Evolutionary conservation across 179 eudicot species (phyloP), one percentile per base, ranked within the genome.

Genomic region (Silene noctiflora): DNA sequence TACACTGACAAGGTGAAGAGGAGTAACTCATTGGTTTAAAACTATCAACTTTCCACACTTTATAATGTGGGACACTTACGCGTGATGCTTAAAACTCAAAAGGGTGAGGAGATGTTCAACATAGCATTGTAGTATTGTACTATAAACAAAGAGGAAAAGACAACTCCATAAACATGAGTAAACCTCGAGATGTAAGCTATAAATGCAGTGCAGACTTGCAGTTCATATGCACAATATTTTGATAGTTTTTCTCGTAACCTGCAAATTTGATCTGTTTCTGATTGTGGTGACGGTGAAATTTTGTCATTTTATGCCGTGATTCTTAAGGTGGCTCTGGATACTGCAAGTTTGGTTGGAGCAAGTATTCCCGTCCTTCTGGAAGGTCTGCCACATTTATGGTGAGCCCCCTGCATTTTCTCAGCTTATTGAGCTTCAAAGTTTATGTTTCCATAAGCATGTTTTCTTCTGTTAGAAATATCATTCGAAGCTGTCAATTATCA

Each of bases 291-390:
- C 51, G 53, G 19, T 71, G n/a, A 21, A 46, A 6, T 51, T 24
- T 13, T 22, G 13, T 53, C 74, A 42, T 20, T 3, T 44, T 70
- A n/a, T 8, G 14, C 24, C 51, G 1, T 68, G 51, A 39, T 68
- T 33, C 56, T 35, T 6, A 59, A 91, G 98, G 93, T 85, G 98
- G 98, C 67, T 89, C 97, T 12, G 98, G 98, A 42, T 93, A 93
- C 85, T 91, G 97, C 87, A 93, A 93, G 83, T 93, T 81, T 76
- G 98, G 98, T 10, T 93, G 97, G 98, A 93, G 97, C 92, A 91
- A 89, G 85, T 89, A 85, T 80, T 77, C 62, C 12, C 64, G 83
- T 20, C 98, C 98, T 61, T 93, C 92, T 33, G 96, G 93, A n/a
- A 82, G 85, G 64, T 83, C 91, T 7, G 91, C 98, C 33, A 90